Evolutionary conservation across 2,329 filamentous ascomycete species (phyloP), one percentile per base, ranked within the genome.

Genomic region (Diaporthe humulicola): DNA sequence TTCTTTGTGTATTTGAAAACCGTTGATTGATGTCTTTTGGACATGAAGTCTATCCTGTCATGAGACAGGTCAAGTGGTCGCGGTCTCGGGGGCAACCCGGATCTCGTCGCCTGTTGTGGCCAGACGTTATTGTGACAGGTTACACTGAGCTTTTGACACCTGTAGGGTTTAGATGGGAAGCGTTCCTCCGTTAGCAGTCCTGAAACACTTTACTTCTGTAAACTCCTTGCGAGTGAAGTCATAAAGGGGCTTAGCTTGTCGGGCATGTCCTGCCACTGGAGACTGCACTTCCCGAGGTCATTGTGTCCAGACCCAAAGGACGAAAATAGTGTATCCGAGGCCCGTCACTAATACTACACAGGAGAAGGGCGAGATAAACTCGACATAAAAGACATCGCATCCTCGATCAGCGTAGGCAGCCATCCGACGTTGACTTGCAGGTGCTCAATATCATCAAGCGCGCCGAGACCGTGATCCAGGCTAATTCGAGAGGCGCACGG

Each of bases 391-490:
- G 14, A n/a, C 10, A 28, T 54, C 38, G 2, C 10, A 30, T 19
- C 48, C n/a, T 56, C 57, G 19, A 64, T 45, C 57, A 42, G 40
- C 48, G 9, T 0, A 60, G n/a, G 54, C 45, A 33, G 45, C 9
- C 58, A 61, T 57, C 56, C 57, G 70, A 48, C 10, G 36, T 8
- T 54, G 64, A 69, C 64, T 38, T 72, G 57, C 14, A 60, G n/a
- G 42, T 74, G 30, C 61, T 70, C 72, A 74, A 70, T 52, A 74
- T 66, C 36, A 67, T 57, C 58, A 58, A 67, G 45, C 50, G n/a
- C 48, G 58, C 69, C 73, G 69, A 74, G 73, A 67, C 58, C 36
- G 30, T 72, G 69, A 66, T 67, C 73, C 73, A 74, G 40, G 30
- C 45, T 40, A 74, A 71, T 58, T 56, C 67, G 42, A 57, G 57